Percentiles rank a stretch among this genome's conserved stretches.
phyloP scores from a whole-genome alignment of 192 early-diverging fungal genomes.

The Phycomyces blakesleeanus region DNA sequence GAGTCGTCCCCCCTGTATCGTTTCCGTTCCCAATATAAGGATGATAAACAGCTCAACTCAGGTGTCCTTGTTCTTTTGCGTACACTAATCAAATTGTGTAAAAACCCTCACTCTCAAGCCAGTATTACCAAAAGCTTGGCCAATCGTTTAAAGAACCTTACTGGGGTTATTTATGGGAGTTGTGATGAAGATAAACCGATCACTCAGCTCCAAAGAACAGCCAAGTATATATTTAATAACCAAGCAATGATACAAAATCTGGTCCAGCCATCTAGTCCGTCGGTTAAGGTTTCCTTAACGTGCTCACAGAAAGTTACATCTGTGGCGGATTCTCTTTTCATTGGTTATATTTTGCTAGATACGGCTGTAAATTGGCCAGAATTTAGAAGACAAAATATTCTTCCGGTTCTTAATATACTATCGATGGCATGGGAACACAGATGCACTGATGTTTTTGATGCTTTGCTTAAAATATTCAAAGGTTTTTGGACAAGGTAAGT shows the following conservation, averaged over 20 bases:
- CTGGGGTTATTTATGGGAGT: no score
- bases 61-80: slow-evolving; percentile 6
- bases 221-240: not conserved
- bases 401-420: not conserved
- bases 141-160: slow-evolving; percentile 1
- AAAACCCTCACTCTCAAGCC: not conserved
- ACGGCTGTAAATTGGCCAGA: not conserved
- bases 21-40: not conserved
- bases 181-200: no score
- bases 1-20: slow-evolving; percentile 16
- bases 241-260: not conserved
- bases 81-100: not conserved
- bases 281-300: not conserved
- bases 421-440: slow-evolving; percentile 6
- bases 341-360: slow-evolving; percentile 12
- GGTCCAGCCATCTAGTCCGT: not conserved
- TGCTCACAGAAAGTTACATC: not conserved
- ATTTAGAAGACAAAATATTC: not conserved
- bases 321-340: slow-evolving; percentile 5
- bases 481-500: slow-evolving; percentile 10
- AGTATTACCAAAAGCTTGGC: not conserved
- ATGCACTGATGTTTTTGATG: slow-evolving; percentile 16
- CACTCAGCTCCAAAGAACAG: no score
- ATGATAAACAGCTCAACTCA: not conserved
- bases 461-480: slow-evolving; percentile 2